These are phyloP conservation scores for Scenedesmus sp. DNA, from an alignment of 163 green algal genomes.

Conservation along the genomic window DNA sequence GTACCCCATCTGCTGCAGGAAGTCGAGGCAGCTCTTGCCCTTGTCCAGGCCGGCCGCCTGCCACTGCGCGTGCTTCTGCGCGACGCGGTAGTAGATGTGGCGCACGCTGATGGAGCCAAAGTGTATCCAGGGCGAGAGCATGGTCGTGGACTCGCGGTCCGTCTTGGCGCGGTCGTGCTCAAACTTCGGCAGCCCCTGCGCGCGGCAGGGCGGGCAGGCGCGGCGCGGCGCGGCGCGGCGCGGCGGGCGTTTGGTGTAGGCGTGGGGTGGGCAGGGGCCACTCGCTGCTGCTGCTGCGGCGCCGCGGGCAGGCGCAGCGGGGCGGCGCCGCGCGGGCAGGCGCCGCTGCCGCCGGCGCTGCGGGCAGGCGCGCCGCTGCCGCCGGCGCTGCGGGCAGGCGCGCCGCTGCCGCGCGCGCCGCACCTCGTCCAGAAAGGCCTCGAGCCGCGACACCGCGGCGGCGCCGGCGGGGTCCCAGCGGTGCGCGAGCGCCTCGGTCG, in stretches of 20 bases:
- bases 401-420: too few relatives aligned
- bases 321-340: too few relatives aligned
- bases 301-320: too few relatives aligned
- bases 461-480: conserved; percentile 76
- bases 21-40: conserved; percentile 60
- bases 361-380: too few relatives aligned
- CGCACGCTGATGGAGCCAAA: conserved; percentile 84
- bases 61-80: conserved; percentile 60
- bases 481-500: conserved; percentile 71
- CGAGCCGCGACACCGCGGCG: conserved; percentile 64
- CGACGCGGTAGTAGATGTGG: conserved; percentile 74
- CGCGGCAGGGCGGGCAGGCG: too few relatives aligned
- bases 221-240: too few relatives aligned
- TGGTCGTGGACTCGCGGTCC: conserved; percentile 79
- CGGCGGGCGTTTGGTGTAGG: too few relatives aligned
- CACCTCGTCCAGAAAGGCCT: conserved; percentile 65
- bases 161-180: conserved; percentile 78
- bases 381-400: too few relatives aligned
- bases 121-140: conserved; percentile 93
- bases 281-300: too few relatives aligned
- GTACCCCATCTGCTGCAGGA: conserved; percentile 88
- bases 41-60: conserved; percentile 38
- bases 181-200: conserved; percentile 68
- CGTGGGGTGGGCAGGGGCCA: too few relatives aligned
- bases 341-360: too few relatives aligned